These are phyloP conservation scores for Tolypocladium pustulatum DNA, from an alignment of 2,329 filamentous ascomycete genomes.

Conservation along the genomic window DNA sequence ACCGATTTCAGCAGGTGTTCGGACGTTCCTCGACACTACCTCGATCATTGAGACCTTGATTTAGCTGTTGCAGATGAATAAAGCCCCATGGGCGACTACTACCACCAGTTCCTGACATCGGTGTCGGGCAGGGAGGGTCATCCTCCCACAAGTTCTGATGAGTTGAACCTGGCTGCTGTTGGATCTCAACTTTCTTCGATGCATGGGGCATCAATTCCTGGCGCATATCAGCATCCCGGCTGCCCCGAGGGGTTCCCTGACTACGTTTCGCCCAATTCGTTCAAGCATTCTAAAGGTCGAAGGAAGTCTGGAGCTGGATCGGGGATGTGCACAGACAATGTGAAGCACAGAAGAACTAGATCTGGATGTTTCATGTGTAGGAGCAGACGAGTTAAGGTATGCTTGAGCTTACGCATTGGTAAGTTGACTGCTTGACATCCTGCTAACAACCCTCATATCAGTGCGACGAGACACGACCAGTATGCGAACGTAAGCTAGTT, in stretches of 20 bases:
- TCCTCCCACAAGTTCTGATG: slow-evolving; percentile 26
- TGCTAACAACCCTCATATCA: slow-evolving; percentile 23
- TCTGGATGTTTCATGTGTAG: slow-evolving; percentile 93
- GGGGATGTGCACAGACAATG: slow-evolving; percentile 47
- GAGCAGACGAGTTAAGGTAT: slow-evolving; percentile 72
- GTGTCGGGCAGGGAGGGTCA: slow-evolving; percentile 34
- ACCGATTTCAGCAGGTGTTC: not conserved
- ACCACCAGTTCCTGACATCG: slow-evolving; percentile 43
- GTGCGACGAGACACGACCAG: slow-evolving; percentile 84
- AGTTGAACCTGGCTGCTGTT: slow-evolving; percentile 24
- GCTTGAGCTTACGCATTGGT: slow-evolving; percentile 5
- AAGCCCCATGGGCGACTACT: slow-evolving; percentile 42
- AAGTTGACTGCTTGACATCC: slow-evolving; percentile 14
- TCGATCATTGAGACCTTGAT: not conserved
- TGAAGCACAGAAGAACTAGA: slow-evolving; percentile 87
- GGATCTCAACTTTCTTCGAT: slow-evolving; percentile 19
- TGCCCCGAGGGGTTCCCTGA: slow-evolving; percentile 42
- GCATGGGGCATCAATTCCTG: slow-evolving; percentile 22
- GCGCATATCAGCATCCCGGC: slow-evolving; percentile 34
- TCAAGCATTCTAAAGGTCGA: slow-evolving; percentile 37
- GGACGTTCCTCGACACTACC: not conserved
- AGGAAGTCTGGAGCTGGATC: slow-evolving; percentile 34
- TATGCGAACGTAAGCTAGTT: slow-evolving; percentile 60
- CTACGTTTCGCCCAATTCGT: slow-evolving; percentile 34
- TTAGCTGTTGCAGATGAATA: not conserved